These are phyloP conservation scores for Sarocladium oryzae DNA, from an alignment of 2,329 filamentous ascomycete species.

Conservation along the genomic window DNA sequence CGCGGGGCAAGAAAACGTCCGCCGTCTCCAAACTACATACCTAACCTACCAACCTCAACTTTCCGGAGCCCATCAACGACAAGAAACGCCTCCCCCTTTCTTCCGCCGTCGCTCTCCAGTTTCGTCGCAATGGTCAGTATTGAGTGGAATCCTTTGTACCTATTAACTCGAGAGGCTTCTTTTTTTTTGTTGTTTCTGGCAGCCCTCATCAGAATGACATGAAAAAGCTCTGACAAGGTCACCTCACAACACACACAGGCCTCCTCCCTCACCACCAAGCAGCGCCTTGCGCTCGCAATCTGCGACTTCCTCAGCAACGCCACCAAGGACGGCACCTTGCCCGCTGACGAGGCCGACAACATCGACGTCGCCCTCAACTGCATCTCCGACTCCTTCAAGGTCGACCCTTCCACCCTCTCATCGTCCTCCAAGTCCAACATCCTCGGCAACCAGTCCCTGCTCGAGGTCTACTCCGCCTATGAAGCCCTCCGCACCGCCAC, in stretches of 20 bases:
- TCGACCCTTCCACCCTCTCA: slow-evolving; percentile 72
- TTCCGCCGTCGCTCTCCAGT: not conserved
- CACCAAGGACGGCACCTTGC: slow-evolving; percentile 79
- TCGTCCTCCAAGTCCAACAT: slow-evolving; percentile 28
- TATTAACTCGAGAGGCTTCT: too few relatives aligned
- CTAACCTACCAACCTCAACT: slow-evolving; percentile 1
- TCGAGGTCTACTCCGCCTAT: slow-evolving; percentile 90
- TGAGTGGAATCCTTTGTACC: too few relatives aligned
- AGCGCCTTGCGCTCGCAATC: slow-evolving; percentile 94
- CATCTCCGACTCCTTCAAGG: slow-evolving; percentile 91
- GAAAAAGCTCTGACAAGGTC: not conserved
- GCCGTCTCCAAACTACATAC: not conserved
- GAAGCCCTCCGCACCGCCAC: slow-evolving; percentile 74
- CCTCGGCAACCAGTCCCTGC: slow-evolving; percentile 77
- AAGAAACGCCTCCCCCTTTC: not conserved
- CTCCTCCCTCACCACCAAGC: slow-evolving; percentile 44
- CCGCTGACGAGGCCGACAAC: slow-evolving; percentile 82
- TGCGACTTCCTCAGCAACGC: slow-evolving; percentile 89
- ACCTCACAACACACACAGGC: slow-evolving; percentile 17
- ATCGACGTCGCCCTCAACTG: slow-evolving; percentile 93
- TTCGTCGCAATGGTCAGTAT: not conserved
- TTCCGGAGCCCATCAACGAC: not conserved
- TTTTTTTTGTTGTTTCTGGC: not conserved
- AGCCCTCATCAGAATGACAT: not conserved
- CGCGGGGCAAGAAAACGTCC: slow-evolving; percentile 3